These are phyloP conservation scores for Ajuga chamaepitys DNA, from an alignment of 257 asterid species.

Conservation along the genomic window DNA sequence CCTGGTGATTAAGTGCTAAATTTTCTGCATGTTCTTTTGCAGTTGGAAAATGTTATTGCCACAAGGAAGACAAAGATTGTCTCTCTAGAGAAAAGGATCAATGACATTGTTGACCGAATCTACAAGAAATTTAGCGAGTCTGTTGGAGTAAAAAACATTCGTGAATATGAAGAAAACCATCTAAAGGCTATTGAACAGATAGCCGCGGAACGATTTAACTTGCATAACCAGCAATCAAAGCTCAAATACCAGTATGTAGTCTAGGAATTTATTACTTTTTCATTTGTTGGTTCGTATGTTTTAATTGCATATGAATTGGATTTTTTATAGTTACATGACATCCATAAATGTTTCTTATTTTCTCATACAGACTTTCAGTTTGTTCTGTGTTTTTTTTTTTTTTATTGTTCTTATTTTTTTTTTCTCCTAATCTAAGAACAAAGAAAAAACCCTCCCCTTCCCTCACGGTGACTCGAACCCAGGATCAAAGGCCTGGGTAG, in stretches of 20 bases:
- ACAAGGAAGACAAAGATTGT: conserved; percentile 48
- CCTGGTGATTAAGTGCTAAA: conserved; percentile 2
- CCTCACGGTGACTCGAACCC: too few species aligned
- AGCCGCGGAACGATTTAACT: conserved; percentile 79
- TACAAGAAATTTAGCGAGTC: conserved; percentile 89
- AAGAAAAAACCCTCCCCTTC: too few species aligned
- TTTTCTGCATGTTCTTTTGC: conserved; percentile 21
- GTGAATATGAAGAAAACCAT: conserved; percentile 96
- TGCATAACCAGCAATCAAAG: conserved; percentile 92
- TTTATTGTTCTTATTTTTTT: too few species aligned
- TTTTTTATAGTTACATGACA: not conserved
- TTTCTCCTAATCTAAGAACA: too few species aligned
- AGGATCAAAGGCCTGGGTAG: too few species aligned
- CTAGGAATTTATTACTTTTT: not conserved
- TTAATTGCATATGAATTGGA: not conserved
- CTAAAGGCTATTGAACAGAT: conserved; percentile 83
- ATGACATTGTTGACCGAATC: conserved; percentile 73
- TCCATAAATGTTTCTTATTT: not conserved
- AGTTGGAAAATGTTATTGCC: conserved; percentile 61
- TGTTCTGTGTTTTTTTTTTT: too few species aligned
- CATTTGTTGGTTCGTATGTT: not conserved
- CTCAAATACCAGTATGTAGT: conserved; percentile 81
- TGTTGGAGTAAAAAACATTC: conserved; percentile 87
- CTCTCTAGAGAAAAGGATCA: conserved; percentile 60
- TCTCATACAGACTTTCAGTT: not conserved